These are phyloP conservation scores for Nematodospora anomalae DNA, from an alignment of 1,139 yeast genomes.

Conservation along the genomic window DNA sequence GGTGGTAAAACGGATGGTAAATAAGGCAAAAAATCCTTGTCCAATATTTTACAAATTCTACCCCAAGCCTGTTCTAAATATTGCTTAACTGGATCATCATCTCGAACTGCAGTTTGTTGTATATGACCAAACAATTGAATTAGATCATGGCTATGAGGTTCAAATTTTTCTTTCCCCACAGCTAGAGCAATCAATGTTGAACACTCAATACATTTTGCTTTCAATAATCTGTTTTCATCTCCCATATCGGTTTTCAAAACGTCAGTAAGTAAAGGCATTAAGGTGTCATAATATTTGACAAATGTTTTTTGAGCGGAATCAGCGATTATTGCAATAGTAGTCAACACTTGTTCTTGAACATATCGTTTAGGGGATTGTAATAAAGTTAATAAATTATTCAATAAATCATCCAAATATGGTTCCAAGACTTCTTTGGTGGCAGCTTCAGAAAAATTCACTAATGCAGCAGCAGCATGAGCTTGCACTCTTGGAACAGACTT, in stretches of 20 bases:
- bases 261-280: constrained; percentile 85
- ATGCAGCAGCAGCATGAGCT: constrained; percentile 98
- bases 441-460: constrained; percentile 91
- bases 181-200: constrained; percentile 92
- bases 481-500: constrained; percentile 86
- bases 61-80: constrained; percentile 97
- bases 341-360: constrained; percentile 95
- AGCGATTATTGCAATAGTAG: constrained; percentile 96
- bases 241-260: constrained; percentile 81
- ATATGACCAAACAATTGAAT: constrained; percentile 72
- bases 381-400: constrained; percentile 70
- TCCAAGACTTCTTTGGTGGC: constrained; percentile 85
- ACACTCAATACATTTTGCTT: constrained; percentile 95
- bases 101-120: constrained; percentile 57
- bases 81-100: constrained; percentile 84
- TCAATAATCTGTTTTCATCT: constrained; percentile 72
- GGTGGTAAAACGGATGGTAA: constrained; percentile 91
- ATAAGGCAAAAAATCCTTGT: constrained; percentile 84
- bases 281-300: constrained; percentile 86
- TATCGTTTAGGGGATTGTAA: constrained; percentile 85
- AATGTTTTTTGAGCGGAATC: constrained; percentile 95
- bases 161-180: constrained; percentile 91
- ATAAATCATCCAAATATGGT: constrained; percentile 81
- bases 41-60: constrained; percentile 82
- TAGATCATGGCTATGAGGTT: constrained; percentile 72